Evolutionary conservation across 2,329 filamentous ascomycete species (phyloP), one percentile per base, ranked within the genome.

Genomic region (Colletotrichum lentis): DNA sequence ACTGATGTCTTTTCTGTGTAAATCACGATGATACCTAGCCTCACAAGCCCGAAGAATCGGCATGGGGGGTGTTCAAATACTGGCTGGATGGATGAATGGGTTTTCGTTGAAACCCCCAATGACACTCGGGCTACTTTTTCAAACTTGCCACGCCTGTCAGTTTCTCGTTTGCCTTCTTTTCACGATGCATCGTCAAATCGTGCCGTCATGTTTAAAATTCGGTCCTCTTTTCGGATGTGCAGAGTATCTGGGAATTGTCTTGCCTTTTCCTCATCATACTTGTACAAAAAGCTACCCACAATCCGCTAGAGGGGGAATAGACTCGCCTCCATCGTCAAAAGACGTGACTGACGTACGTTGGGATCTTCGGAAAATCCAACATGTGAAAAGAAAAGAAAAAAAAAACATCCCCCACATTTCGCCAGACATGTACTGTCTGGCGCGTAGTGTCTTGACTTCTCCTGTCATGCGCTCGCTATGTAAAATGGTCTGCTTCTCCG

Each of bases 381-480:
- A 27, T 39, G 10, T 41, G 44, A 65, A 20, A 44, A n/a, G n/a
- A n/a, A n/a, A 44, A n/a, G 41, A 53, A 31, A 22, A 22, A 31
- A 54, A 20, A 6, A 37, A 47, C 14, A 24, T 35, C 16, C 18
- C 16, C 37, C 50, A 47, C 31, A 10, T 35, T 60, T 65, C 57
- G 43, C 55, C 52, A 60, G 44, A 59, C 66, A 52, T n/a, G 44
- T 35, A 53, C 31, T 61, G 31, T 66, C 56, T 44, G 50, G 47
- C 31, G 31, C 31, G 65, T 12, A 14, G 20, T 56, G 44, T 52
- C 49, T 46, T 55, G 18, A 43, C 35, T 8, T 64, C 41, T 65
- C 37, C 39, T 47, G 44, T 43, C 66, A 66, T 61, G 53, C 66
- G 62, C 66, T 66, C 62, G 66, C 66, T 69, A 66, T 66, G 66